These are phyloP conservation scores for Blastocystis sp. DNA, from an alignment of 352 stramenopile genomes.

Conservation along the genomic window DNA sequence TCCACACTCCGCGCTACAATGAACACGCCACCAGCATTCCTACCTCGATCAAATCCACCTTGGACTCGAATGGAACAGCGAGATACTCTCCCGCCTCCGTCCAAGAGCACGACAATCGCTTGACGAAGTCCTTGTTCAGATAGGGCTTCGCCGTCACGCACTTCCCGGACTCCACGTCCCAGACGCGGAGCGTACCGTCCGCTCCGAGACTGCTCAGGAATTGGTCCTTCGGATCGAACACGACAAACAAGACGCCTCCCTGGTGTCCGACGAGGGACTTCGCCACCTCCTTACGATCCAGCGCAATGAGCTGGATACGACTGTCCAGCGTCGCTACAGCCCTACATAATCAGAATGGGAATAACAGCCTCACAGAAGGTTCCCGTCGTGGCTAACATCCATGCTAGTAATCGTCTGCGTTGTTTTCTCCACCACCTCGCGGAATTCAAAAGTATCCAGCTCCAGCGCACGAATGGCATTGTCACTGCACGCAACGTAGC, in stretches of 20 bases:
- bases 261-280: constrained; percentile 40
- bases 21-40: background rate
- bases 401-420: constrained; percentile 58
- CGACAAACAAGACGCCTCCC: constrained; percentile 28
- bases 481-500: constrained; percentile 47
- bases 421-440: constrained; percentile 33
- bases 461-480: constrained; percentile 55
- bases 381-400: constrained; percentile 20
- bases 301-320: constrained; percentile 15
- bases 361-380: constrained; percentile 1
- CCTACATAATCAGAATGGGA: background rate
- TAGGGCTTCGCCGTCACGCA: constrained; percentile 35
- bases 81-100: constrained; percentile 23
- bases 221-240: constrained; percentile 36
- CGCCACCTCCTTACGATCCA: constrained; percentile 8
- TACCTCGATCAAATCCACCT: constrained; percentile 43
- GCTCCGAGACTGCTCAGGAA: constrained; percentile 30
- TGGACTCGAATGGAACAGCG: constrained; percentile 39
- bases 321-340: constrained; percentile 32
- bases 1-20: constrained; percentile 35
- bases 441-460: constrained; percentile 66
- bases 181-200: constrained; percentile 47
- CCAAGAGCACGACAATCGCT: constrained; percentile 16
- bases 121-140: background rate
- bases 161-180: constrained; percentile 8